These are phyloP conservation scores for Sechiopsis laciniata DNA, from an alignment of 306 rosid genomes.

Conservation along the genomic window DNA sequence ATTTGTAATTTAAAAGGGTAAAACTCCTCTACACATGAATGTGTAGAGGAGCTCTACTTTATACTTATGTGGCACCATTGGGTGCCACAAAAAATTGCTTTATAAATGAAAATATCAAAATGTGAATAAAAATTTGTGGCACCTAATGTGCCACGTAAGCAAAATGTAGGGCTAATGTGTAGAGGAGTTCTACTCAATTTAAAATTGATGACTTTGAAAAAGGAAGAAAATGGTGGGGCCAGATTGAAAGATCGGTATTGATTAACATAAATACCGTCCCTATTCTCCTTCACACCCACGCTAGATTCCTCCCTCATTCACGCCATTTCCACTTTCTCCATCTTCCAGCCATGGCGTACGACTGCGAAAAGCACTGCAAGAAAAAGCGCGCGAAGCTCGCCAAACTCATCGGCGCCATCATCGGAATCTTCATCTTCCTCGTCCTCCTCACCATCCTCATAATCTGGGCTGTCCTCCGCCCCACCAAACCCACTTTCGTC, in stretches of 20 bases:
- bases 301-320: neutral
- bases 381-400: neutral
- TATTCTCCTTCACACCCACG: neutral
- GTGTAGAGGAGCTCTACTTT: too few relatives aligned
- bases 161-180: too few relatives aligned
- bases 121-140: too few relatives aligned
- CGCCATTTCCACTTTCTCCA: neutral
- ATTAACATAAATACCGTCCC: slow-evolving; percentile 9
- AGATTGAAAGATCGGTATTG: neutral
- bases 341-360: slow-evolving; percentile 38
- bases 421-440: slow-evolving; percentile 49
- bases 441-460: slow-evolving; percentile 49
- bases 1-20: too few relatives aligned
- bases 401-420: slow-evolving; percentile 28
- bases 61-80: too few relatives aligned
- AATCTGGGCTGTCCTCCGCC: slow-evolving; percentile 68
- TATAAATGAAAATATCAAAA: too few relatives aligned
- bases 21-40: too few relatives aligned
- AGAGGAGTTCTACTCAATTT: too few relatives aligned
- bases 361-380: slow-evolving; percentile 48
- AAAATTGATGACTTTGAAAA: neutral
- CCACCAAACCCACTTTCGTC: slow-evolving; percentile 63
- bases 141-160: too few relatives aligned
- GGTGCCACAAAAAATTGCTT: too few relatives aligned
- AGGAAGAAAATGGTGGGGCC: neutral